A percentile compares a stretch with the other conserved stretches of the same genome.
Conservation (phyloP, 352 stramenopile species). For the Pythium sukuiense region DNA sequence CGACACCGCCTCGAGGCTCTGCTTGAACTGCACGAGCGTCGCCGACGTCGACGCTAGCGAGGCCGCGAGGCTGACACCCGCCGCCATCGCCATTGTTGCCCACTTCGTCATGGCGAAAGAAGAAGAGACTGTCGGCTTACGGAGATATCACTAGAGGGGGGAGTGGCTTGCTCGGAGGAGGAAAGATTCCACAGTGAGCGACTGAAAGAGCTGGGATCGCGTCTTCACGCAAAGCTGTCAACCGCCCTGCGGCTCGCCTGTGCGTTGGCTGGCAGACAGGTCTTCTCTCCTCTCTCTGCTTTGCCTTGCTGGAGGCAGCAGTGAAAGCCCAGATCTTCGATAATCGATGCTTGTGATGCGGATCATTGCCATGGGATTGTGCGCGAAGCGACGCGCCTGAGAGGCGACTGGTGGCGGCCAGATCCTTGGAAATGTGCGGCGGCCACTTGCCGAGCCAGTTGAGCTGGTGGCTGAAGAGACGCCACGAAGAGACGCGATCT, state of each 20-base stretch:
- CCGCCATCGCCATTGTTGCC: constrained; percentile 16
- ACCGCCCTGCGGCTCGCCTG: neutral
- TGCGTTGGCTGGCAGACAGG: neutral
- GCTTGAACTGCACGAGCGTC: constrained; percentile 29
- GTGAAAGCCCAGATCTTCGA: neutral
- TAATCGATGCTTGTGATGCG: neutral
- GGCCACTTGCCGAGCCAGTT: neutral
- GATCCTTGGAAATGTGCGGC: neutral
- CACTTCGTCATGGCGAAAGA: neutral
- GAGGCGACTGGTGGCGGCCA: neutral
- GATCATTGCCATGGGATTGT: constrained; percentile 1
- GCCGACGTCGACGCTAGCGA: constrained; percentile 10
- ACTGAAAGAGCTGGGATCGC: neutral
- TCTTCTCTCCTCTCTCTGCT: neutral
- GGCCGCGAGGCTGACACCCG: constrained; percentile 14
- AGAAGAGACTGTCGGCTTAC: neutral
- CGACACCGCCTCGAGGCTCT: constrained; percentile 17
- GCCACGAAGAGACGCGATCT: constrained; percentile 5
- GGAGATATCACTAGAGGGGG: neutral
- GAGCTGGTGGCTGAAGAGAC: neutral
- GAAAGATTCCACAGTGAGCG: neutral
- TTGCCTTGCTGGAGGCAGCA: neutral
- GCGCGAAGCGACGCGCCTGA: neutral
- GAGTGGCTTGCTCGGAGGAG: neutral
- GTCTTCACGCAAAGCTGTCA: neutral